A percentile compares a stretch with the other conserved stretches of the same genome.
Evolutionary conservation across 2,329 filamentous ascomycete genomes (phyloP).

Genomic region (Phyllosticta citrichinensis): DNA sequence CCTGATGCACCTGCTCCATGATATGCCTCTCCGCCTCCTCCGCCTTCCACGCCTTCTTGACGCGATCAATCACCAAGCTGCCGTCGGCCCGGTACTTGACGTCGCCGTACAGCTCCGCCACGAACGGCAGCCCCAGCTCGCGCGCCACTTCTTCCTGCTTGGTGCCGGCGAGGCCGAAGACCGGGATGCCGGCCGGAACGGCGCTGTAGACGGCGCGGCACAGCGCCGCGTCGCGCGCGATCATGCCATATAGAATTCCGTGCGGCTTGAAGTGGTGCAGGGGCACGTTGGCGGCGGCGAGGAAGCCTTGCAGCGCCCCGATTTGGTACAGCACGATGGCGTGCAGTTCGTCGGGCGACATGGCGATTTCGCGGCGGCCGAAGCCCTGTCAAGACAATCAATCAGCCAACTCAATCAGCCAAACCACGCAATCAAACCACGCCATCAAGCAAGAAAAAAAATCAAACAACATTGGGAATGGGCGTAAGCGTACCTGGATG

Average conservation of each 20-base stretch:
- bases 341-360: constrained; percentile 47
- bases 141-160: constrained; percentile 44
- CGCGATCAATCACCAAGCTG: constrained; percentile 46
- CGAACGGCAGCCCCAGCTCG: constrained; percentile 43
- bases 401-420: too few species aligned
- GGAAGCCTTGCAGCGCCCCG: constrained; percentile 50
- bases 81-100: constrained; percentile 45
- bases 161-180: constrained; percentile 47
- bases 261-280: constrained; percentile 56
- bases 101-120: constrained; percentile 46
- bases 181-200: constrained; percentile 40
- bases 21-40: constrained; percentile 34
- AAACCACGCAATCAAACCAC: too few species aligned
- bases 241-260: constrained; percentile 50
- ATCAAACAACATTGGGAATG: too few species aligned
- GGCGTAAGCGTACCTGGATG: constrained; percentile 34
- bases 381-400: constrained; percentile 47
- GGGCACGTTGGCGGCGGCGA: constrained; percentile 45
- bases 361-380: constrained; percentile 51
- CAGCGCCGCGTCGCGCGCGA: constrained; percentile 41
- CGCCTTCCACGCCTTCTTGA: constrained; percentile 44
- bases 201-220: constrained; percentile 45
- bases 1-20: constrained; percentile 29
- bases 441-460: too few species aligned
- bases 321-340: constrained; percentile 53